Percentiles rank a stretch among this genome's conserved stretches.
Conservation (phyloP, 208 protist genomes). For the Leishmania amazonensis region DNA sequence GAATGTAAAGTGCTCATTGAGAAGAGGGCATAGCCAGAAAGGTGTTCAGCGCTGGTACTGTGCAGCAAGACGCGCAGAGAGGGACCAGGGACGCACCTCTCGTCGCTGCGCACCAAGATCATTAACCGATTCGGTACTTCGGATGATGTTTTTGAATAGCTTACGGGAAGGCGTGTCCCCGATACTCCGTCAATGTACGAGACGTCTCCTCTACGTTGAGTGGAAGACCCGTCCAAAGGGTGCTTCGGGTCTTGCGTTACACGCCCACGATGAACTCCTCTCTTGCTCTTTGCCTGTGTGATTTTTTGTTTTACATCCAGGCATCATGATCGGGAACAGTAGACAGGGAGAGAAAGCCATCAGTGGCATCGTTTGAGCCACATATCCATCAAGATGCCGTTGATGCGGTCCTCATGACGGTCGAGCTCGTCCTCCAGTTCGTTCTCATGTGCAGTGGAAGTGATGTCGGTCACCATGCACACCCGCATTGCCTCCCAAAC, state of each 20-base stretch:
- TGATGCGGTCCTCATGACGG: constrained; percentile 1
- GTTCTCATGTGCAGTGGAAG: constrained; percentile 2
- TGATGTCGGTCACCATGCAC: constrained; percentile 8
- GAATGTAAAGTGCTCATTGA: background rate
- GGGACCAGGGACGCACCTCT: background rate
- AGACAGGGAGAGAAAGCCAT: background rate
- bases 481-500: constrained; percentile 21
- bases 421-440: constrained; percentile 10
- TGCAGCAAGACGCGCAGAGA: background rate
- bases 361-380: background rate
- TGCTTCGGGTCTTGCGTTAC: background rate
- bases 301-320: background rate
- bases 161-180: background rate
- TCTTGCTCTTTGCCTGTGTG: background rate
- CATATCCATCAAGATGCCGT: constrained; percentile 2
- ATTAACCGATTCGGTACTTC: background rate
- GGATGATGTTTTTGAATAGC: background rate
- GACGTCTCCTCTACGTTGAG: background rate
- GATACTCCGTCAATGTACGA: background rate
- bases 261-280: background rate
- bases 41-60: background rate
- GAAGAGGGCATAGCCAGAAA: background rate
- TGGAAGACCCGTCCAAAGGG: background rate
- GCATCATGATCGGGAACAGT: background rate
- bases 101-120: background rate